Evolutionary conservation across 2,329 filamentous ascomycete species (phyloP), one percentile per base, ranked within the genome.

Genomic region (Colletotrichum sublineola): DNA sequence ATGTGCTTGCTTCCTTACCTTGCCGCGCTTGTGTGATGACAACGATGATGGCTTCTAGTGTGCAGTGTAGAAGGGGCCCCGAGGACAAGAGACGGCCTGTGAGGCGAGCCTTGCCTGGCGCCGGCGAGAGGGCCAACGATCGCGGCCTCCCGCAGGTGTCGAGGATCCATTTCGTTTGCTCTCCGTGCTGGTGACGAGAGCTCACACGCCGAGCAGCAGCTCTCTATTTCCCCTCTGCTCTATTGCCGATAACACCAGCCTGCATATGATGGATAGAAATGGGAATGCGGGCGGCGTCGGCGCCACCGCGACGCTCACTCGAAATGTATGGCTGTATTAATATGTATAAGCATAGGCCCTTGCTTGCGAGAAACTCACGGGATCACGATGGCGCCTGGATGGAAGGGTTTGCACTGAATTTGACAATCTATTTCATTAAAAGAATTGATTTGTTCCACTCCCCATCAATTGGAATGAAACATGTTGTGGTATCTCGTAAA

Each of bases 401-500:
- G 20, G 9, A 38, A 9, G 31, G 15, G 46, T 38, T 24, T 24
- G 36, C 33, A 20, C 14, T 33, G 48, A 11, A 55, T 15, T 14
- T 8, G 20, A 64, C 24, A 55, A 29, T 9, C 55, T 62, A 20
- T 24, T 33, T 11, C 15, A 31, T 20, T 50, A 18, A 42, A 63
- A 29, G 3, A 53, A 63, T 33, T 7, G 12, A n/a, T 31, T n/a
- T 44, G 24, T 68, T 11, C 65, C 70, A 63, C 70, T 58, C 55
- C 60, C 60, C 70, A 61, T 69, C 67, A 70, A 66, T 48, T 65
- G 57, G 68, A 68, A 72, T 73, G 64, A 73, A 73, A 64, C 60
- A 65, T 62, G 66, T 65, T 65, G 70, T 73, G 70, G 70, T 73
- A 73, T 73, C 70, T 70, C 67, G 70, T 73, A 29, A 64, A 40